Evolutionary conservation across 1,139 yeast genomes (phyloP).

Genomic region (Geotrichum siamense): DNA sequence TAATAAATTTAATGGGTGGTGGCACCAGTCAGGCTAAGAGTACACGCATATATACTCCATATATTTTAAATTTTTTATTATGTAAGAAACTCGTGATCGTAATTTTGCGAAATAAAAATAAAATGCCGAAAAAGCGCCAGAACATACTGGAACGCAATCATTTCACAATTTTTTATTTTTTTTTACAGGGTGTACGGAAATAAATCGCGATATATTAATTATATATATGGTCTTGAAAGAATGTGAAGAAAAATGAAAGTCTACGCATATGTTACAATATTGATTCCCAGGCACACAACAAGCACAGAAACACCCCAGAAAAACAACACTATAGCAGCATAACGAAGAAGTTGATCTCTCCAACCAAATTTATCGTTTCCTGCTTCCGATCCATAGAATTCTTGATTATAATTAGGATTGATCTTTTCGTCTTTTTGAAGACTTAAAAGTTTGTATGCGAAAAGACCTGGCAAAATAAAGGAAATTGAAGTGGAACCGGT

Average conservation of each 20-base stretch:
- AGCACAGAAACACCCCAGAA: conserved; percentile 75
- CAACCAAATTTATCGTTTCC: conserved; percentile 3
- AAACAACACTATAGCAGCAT: conserved; percentile 52
- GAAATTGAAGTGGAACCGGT: conserved; percentile 94
- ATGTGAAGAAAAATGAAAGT: not conserved
- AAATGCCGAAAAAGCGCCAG: too few relatives aligned
- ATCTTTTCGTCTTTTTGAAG: conserved; percentile 18
- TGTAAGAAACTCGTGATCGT: too few relatives aligned
- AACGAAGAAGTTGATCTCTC: conserved; percentile 20
- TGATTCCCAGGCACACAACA: conserved; percentile 70
- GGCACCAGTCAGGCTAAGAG: too few relatives aligned
- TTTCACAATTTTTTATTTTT: too few relatives aligned
- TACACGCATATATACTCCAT: too few relatives aligned
- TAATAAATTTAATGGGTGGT: too few relatives aligned
- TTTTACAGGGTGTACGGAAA: too few relatives aligned
- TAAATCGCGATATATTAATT: too few relatives aligned
- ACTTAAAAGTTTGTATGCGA: conserved; percentile 58
- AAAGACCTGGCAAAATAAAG: conserved; percentile 85
- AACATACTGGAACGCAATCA: too few relatives aligned
- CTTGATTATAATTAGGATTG: conserved; percentile 16
- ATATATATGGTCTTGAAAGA: too few relatives aligned
- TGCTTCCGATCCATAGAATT: conserved; percentile 9
- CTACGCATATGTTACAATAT: conserved; percentile 35
- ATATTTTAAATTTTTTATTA: too few relatives aligned
- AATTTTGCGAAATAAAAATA: too few relatives aligned